Evolutionary conservation across 257 asterid species (phyloP), one percentile per base, ranked within the genome.

Genomic region (Penstemon newberryi): DNA sequence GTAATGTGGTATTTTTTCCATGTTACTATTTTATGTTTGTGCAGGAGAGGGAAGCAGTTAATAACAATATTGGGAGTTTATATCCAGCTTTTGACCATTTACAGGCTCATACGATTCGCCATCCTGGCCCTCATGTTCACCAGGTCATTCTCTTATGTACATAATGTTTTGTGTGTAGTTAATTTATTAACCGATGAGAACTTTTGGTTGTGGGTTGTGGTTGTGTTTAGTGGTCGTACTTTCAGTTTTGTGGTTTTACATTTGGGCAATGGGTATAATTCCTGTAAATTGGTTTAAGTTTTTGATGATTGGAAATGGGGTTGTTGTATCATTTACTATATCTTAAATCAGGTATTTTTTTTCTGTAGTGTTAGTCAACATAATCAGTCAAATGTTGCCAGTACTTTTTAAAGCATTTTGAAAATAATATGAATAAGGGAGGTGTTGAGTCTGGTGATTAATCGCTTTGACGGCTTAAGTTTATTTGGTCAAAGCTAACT

Each of bases 11-110:
- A 5, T 42, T 18, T 44, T 25, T 41, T 5, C 38, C 38, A 10
- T 33, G 41, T 45, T 33, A 37, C 36, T 70, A 9, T 25, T 8
- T 71, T 56, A 52, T 60, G 69, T 68, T 74, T 69, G 70, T 80
- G 77, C 85, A 87, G 95, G 93, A 84, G 60, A 81, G 86, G 60
- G 91, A 84, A 74, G 76, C 78, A 7, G 69, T 78, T 60, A 81
- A 78, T 67, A 77, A 66, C 4, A 52, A 63, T 54, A 77, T 85
- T 73, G 90, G 88, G 72, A 78, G 67, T 67, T 62, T 84, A 49
- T 84, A 87, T 77, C 84, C 89, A 6, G 81, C 79, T 42, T 78
- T 85, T 73, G 88, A 84, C n/a, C 95, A 82, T 60, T 69, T 79
- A 73, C 96, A 83, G 80, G 64, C 86, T 74, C 96, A 84, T 70